Evolutionary conservation across 2,329 filamentous ascomycete species (phyloP).

Genomic region (Scolecobasidium constrictum): DNA sequence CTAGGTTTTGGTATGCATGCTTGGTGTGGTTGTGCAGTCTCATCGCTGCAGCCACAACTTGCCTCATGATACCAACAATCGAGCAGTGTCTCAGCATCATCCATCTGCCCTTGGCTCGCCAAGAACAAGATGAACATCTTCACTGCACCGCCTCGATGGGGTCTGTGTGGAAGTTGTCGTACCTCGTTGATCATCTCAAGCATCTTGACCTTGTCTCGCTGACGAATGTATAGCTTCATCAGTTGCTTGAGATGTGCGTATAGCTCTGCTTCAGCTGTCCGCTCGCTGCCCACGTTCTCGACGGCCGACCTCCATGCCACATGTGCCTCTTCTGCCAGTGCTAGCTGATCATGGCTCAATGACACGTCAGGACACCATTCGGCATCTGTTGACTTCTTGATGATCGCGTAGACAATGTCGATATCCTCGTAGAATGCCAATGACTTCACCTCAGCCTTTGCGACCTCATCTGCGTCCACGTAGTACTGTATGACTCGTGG

Average conservation of each 20-base stretch:
- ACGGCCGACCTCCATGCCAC: conserved; percentile 93
- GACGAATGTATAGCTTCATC: conserved; percentile 80
- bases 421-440: conserved; percentile 65
- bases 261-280: conserved; percentile 64
- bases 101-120: not conserved
- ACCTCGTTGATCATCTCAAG: conserved; percentile 80
- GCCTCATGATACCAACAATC: conserved; percentile 3
- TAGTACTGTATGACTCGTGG: conserved; percentile 75
- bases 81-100: not conserved
- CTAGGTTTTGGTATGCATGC: no score
- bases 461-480: conserved; percentile 59
- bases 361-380: conserved; percentile 40
- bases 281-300: conserved; percentile 49
- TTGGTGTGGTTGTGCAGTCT: no score
- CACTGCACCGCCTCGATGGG: conserved; percentile 1
- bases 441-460: conserved; percentile 62
- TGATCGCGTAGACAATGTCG: conserved; percentile 75
- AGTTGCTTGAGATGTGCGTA: conserved; percentile 94
- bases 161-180: conserved; percentile 12
- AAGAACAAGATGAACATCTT: not conserved
- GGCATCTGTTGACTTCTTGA: conserved; percentile 66
- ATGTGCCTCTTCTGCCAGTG: conserved; percentile 83
- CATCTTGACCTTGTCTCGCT: conserved; percentile 97
- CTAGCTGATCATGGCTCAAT: conserved; percentile 64
- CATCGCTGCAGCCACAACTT: conserved; percentile 4